A percentile compares a stretch with the other conserved stretches of the same genome.
These are phyloP conservation scores for Rhynchospora pubera DNA, from an alignment of 176 grass and related monocot genomes.

Conservation along the genomic window DNA sequence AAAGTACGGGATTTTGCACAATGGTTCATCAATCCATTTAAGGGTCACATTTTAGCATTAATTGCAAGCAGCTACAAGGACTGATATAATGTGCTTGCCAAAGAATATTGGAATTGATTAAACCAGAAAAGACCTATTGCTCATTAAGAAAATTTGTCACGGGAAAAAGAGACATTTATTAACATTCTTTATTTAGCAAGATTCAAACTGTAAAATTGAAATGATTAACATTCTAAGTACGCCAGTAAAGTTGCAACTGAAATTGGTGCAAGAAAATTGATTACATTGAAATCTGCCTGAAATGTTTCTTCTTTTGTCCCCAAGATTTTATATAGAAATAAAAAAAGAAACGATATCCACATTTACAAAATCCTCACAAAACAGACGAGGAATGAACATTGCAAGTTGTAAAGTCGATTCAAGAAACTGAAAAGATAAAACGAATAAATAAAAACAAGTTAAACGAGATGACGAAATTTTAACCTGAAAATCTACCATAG, in stretches of 20 bases:
- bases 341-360: background rate
- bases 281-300: background rate
- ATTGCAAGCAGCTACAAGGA: background rate
- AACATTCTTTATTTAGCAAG: background rate
- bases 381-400: background rate
- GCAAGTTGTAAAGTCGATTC: background rate
- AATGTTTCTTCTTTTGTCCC: background rate
- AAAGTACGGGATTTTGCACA: background rate
- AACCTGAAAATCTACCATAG: conserved; percentile 21
- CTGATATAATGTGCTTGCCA: background rate
- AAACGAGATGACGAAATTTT: background rate
- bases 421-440: background rate
- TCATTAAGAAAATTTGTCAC: background rate
- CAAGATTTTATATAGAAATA: background rate
- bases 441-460: background rate
- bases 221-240: background rate
- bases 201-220: background rate
- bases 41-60: background rate
- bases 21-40: background rate
- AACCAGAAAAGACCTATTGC: background rate
- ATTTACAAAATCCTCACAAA: background rate
- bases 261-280: background rate
- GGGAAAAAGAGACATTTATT: background rate
- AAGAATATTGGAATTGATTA: background rate
- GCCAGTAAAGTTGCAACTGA: background rate